These are phyloP conservation scores for Kwoniella sp. DNA, from an alignment of 768 basidiomycete species.

Conservation along the genomic window DNA sequence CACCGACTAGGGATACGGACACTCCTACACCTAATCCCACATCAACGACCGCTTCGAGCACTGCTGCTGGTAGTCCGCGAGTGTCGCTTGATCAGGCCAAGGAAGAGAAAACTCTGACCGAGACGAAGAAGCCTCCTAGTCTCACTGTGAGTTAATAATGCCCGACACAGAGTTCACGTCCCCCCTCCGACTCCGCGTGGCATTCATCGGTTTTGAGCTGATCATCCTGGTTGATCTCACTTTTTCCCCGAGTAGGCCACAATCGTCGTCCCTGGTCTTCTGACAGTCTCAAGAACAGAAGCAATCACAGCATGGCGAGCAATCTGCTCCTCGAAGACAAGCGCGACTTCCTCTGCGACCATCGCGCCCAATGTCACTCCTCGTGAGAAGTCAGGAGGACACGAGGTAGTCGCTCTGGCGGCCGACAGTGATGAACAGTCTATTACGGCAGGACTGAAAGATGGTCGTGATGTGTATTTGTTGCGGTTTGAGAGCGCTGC, in stretches of 20 bases:
- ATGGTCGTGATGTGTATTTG: constrained; percentile 57
- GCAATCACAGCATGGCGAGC: constrained; percentile 54
- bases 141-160: constrained; percentile 47
- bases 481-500: constrained; percentile 55
- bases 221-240: too few relatives aligned
- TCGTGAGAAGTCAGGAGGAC: constrained; percentile 2
- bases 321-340: constrained; percentile 32
- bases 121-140: constrained; percentile 45
- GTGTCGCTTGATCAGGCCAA: constrained; percentile 31
- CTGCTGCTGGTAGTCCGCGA: constrained; percentile 18
- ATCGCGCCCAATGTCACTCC: constrained; percentile 7
- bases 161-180: too few relatives aligned
- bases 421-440: neutral
- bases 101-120: constrained; percentile 34
- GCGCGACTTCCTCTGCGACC: constrained; percentile 6
- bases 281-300: constrained; percentile 56
- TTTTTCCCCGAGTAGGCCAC: too few relatives aligned
- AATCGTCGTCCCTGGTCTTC: constrained; percentile 58
- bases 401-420: neutral
- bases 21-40: constrained; percentile 1
- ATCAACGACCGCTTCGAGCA: neutral
- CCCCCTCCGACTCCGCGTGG: too few relatives aligned
- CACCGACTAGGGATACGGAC: neutral
- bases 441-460: constrained; percentile 28
- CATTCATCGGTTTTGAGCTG: too few relatives aligned